Percentiles rank a stretch among this genome's conserved stretches.
phyloP scores from a whole-genome alignment of 2,329 filamentous ascomycete species.

The Pseudogymnoascus destructans region DNA sequence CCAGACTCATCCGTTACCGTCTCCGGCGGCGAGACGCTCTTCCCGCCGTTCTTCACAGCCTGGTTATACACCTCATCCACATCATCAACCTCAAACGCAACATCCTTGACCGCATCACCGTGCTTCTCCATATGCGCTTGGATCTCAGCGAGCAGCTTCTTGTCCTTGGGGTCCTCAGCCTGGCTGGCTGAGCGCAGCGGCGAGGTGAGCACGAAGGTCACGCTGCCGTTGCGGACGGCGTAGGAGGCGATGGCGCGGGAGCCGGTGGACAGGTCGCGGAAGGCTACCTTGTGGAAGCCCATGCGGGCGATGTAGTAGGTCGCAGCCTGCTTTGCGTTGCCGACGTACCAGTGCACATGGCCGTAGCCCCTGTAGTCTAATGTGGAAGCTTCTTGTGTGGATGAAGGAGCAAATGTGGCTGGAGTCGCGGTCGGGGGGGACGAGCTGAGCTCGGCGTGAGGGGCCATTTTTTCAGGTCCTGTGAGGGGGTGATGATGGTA shows the following conservation, averaged over 20 bases:
- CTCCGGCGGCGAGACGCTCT: slow-evolving; percentile 47
- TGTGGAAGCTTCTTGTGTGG: slow-evolving; percentile 22
- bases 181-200: slow-evolving; percentile 53
- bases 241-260: slow-evolving; percentile 70
- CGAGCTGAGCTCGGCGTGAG: slow-evolving; percentile 17
- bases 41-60: slow-evolving; percentile 53
- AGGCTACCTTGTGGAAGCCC: slow-evolving; percentile 72
- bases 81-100: slow-evolving; percentile 87
- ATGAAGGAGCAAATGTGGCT: slow-evolving; percentile 24
- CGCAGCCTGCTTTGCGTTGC: slow-evolving; percentile 91
- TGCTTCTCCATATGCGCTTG: slow-evolving; percentile 74
- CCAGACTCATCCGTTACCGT: slow-evolving; percentile 39
- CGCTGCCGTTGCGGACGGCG: slow-evolving; percentile 62
- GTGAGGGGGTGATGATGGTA: not conserved
- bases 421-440: slow-evolving; percentile 16
- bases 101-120: slow-evolving; percentile 89
- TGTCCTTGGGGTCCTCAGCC: slow-evolving; percentile 53
- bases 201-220: slow-evolving; percentile 75
- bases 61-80: slow-evolving; percentile 66
- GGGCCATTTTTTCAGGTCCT: slow-evolving; percentile 14
- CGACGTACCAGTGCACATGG: slow-evolving; percentile 91
- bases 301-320: slow-evolving; percentile 79
- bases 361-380: slow-evolving; percentile 71
- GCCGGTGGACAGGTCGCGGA: slow-evolving; percentile 79
- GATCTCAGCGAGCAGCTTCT: slow-evolving; percentile 55